Percentiles rank a stretch among this genome's conserved stretches.
Evolutionary conservation across 1,284 basidiomycete genomes (phyloP).

Genomic region (Rhodofomes roseus): DNA sequence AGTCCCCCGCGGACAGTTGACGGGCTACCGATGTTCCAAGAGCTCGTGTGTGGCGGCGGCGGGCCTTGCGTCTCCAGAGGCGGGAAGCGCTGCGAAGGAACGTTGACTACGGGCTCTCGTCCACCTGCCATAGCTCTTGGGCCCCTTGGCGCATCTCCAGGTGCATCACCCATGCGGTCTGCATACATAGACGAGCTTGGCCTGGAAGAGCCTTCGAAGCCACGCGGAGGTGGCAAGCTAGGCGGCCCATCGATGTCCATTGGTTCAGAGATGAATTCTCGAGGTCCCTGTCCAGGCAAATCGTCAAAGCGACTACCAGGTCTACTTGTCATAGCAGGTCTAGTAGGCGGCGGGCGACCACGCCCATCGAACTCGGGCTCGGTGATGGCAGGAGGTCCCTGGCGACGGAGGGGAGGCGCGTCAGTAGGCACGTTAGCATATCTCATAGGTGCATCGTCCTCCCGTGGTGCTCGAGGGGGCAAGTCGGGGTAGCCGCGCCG

Average conservation of each 20-base stretch:
- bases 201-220: constrained; percentile 10
- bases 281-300: constrained; percentile 1
- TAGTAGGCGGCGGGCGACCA: constrained; percentile 2
- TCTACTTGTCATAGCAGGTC: constrained; percentile 7
- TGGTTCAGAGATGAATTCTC: constrained; percentile 13
- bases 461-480: background rate
- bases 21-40: background rate
- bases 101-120: background rate
- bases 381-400: constrained; percentile 5
- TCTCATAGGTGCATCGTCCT: constrained; percentile 4
- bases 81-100: constrained; percentile 2
- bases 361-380: constrained; percentile 10
- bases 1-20: background rate
- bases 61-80: constrained; percentile 3
- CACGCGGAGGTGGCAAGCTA: constrained; percentile 8
- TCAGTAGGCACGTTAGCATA: constrained; percentile 10
- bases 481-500: constrained; percentile 1
- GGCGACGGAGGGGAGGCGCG: constrained; percentile 17
- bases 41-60: background rate
- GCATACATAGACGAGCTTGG: constrained; percentile 18
- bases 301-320: constrained; percentile 15
- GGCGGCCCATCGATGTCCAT: constrained; percentile 26
- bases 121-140: constrained; percentile 35
- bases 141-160: constrained; percentile 28
- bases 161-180: constrained; percentile 26